Conservation (phyloP, 495 filamentous ascomycete species). For the Penicillium ochrochloron region DNA sequence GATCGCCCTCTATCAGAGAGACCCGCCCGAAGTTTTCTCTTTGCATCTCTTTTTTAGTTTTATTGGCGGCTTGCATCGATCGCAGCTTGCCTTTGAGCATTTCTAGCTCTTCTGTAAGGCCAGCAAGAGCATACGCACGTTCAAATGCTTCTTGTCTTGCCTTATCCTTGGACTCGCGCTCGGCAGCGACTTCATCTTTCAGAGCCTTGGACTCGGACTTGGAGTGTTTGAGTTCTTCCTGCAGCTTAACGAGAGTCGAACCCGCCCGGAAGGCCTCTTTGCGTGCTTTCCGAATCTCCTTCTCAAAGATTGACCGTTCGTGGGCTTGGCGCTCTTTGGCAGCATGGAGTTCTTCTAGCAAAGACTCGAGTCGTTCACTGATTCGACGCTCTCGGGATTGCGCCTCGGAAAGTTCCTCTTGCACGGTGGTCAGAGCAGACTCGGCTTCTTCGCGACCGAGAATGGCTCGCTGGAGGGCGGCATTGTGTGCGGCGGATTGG, state of each 20-base stretch:
- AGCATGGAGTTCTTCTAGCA: slow-evolving; percentile 77
- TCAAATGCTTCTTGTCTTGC: slow-evolving; percentile 78
- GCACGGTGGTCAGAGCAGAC: slow-evolving; percentile 56
- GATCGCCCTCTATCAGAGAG: slow-evolving; percentile 43
- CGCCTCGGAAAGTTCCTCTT: slow-evolving; percentile 69
- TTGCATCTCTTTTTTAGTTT: slow-evolving; percentile 36
- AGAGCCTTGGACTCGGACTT: slow-evolving; percentile 57
- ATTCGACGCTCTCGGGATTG: slow-evolving; percentile 74
- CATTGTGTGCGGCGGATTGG: slow-evolving; percentile 55
- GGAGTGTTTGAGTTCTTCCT: slow-evolving; percentile 78
- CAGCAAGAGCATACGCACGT: slow-evolving; percentile 72
- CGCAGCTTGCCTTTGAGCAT: slow-evolving; percentile 64
- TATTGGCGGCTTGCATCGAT: slow-evolving; percentile 66
- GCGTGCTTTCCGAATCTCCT: slow-evolving; percentile 77
- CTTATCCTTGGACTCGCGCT: slow-evolving; percentile 54
- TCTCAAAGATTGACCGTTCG: slow-evolving; percentile 77
- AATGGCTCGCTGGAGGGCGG: slow-evolving; percentile 78
- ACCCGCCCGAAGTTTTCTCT: slow-evolving; percentile 35
- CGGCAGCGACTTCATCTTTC: slow-evolving; percentile 57
- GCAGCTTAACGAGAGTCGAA: slow-evolving; percentile 73
- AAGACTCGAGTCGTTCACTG: slow-evolving; percentile 73
- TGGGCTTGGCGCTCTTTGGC: slow-evolving; percentile 77
- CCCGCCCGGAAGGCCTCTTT: slow-evolving; percentile 87
- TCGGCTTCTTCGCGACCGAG: slow-evolving; percentile 84
- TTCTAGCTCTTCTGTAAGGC: slow-evolving; percentile 74